Evolutionary conservation across 208 protist species (phyloP).

Genomic region (Leishmania turanica): DNA sequence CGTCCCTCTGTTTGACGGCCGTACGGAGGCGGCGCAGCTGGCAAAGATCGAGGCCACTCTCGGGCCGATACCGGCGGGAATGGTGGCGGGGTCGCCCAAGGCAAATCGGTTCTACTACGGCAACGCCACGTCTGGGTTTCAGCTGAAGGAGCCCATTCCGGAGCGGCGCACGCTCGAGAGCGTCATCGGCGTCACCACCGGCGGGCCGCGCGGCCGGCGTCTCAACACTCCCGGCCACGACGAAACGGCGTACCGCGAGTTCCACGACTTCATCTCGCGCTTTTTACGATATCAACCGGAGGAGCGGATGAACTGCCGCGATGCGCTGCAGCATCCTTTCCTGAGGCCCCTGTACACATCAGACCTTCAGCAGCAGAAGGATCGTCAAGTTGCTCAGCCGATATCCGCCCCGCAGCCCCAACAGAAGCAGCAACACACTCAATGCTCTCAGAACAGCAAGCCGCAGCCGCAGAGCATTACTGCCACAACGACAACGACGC

Average conservation of each 20-base stretch:
- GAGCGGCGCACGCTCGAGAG: constrained; percentile 41
- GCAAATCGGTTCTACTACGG: constrained; percentile 61
- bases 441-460: background rate
- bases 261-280: constrained; percentile 60
- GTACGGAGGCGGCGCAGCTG: constrained; percentile 95
- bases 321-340: constrained; percentile 81
- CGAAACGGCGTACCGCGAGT: constrained; percentile 50
- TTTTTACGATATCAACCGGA: constrained; percentile 62
- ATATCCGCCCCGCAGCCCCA: background rate
- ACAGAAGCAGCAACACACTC: constrained; percentile 7
- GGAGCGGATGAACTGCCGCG: constrained; percentile 75
- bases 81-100: constrained; percentile 66
- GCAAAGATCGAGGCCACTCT: constrained; percentile 90
- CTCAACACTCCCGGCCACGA: constrained; percentile 47
- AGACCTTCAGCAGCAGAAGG: constrained; percentile 42
- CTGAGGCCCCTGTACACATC: constrained; percentile 45
- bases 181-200: constrained; percentile 57
- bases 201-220: constrained; percentile 45
- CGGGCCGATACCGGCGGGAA: constrained; percentile 62
- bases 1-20: constrained; percentile 95
- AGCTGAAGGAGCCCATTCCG: constrained; percentile 48
- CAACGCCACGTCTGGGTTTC: constrained; percentile 8
- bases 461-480: background rate
- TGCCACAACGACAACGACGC: background rate
- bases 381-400: constrained; percentile 6